These are phyloP conservation scores for Lophiotrema nucula DNA, from an alignment of 495 filamentous ascomycete genomes.

Conservation along the genomic window DNA sequence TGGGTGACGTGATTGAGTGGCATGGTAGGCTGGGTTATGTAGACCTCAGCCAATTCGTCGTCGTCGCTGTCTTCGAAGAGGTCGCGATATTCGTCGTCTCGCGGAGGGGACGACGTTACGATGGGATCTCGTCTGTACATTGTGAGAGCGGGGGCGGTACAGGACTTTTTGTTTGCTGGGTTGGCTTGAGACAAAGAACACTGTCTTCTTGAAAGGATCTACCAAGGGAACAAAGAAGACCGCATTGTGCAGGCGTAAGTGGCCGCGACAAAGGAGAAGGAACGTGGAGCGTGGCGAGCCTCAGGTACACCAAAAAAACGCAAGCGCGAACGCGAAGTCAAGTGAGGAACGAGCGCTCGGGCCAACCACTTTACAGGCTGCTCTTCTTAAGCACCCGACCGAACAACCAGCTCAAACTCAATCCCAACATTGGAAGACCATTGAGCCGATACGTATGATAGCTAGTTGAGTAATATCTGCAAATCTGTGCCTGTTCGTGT, in stretches of 20 bases:
- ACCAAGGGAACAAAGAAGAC: background rate
- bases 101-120: conserved; percentile 19
- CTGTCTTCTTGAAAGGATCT: background rate
- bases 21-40: conserved; percentile 8
- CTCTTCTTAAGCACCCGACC: too few species aligned
- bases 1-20: conserved; percentile 3
- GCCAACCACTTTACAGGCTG: too few species aligned
- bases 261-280: background rate
- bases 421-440: too few species aligned
- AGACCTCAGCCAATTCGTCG: conserved; percentile 53
- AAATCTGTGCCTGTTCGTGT: too few species aligned
- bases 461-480: too few species aligned
- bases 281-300: too few species aligned
- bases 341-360: too few species aligned
- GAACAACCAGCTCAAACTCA: too few species aligned
- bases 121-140: conserved; percentile 26
- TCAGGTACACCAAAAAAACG: too few species aligned
- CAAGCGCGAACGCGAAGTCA: too few species aligned
- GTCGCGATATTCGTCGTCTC: conserved; percentile 3
- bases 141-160: background rate
- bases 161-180: background rate
- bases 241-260: background rate
- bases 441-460: too few species aligned
- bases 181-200: background rate
- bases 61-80: conserved; percentile 48